phyloP scores from a whole-genome alignment of 1,139 yeast species.

The Arxiozyma bovina region DNA sequence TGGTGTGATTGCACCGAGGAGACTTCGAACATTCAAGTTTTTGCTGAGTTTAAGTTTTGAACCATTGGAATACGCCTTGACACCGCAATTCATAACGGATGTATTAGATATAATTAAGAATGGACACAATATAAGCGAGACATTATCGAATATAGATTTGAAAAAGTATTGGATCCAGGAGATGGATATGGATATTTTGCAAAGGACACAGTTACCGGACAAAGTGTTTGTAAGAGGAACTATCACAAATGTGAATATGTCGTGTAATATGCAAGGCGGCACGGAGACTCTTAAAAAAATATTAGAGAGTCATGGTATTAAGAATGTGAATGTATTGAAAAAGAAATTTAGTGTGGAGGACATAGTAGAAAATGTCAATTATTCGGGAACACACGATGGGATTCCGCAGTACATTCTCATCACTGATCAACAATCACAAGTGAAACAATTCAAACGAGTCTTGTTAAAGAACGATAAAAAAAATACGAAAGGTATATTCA shows the following conservation, averaged over 20 bases:
- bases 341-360: conserved; percentile 18
- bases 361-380: conserved; percentile 14
- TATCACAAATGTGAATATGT: conserved; percentile 48
- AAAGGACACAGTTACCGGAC: conserved; percentile 27
- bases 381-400: not conserved
- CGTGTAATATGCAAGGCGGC: conserved; percentile 62
- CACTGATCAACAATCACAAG: conserved; percentile 34
- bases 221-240: conserved; percentile 31
- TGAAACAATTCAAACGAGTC: conserved; percentile 34
- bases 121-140: not conserved
- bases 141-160: not conserved
- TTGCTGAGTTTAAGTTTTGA: conserved; percentile 35
- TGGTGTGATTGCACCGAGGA: conserved; percentile 65
- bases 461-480: conserved; percentile 7
- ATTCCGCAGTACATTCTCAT: conserved; percentile 24
- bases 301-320: conserved; percentile 55
- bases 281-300: conserved; percentile 50
- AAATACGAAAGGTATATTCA: conserved; percentile 14
- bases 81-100: conserved; percentile 29
- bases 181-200: conserved; percentile 25
- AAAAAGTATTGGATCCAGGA: conserved; percentile 34
- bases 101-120: conserved; percentile 26
- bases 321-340: conserved; percentile 34
- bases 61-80: conserved; percentile 27
- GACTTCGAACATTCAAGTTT: conserved; percentile 79